Evolutionary conservation across 208 protist species (phyloP), one percentile per base, ranked within the genome.

Genomic region (Herpetomonas samuelpessoai): DNA sequence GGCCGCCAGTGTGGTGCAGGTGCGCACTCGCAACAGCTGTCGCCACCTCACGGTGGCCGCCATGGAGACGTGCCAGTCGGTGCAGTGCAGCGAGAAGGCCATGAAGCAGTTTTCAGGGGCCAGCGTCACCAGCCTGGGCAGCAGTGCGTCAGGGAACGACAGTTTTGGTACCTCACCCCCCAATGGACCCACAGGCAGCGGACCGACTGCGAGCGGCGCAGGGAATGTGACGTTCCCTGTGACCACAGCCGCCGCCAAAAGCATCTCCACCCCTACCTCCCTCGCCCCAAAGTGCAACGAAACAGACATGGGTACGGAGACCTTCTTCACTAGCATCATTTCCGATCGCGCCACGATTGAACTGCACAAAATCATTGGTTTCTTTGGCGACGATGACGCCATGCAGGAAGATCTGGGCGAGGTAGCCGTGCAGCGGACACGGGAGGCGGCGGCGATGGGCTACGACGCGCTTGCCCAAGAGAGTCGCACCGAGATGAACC

Each of bases 21-120:
- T 88, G 0, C 86, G 89, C 35, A 95, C 86, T 9, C 73, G 77
- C 28, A 89, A 90, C 77, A 95, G 89, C 68, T 95, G 89, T 59
- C 78, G 79, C 14, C 78, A 85, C 57, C 65, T 95, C 3, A 83
- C 78, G 12, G 86, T 95, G 10, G 86, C 79, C 2, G 71, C 74
- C 0, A 72, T 78, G 10, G 83, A 95, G 65, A 67, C 65, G 24
- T 90, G 83, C 62, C 69, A 71, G 29, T 86, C 72, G n/a, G 73
- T 63, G 49, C 39, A 55, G 45, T 29, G 71, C 0, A 48, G 54
- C 3, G 68, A 64, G 28, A 38, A 56, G 29, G 38, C 30, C 14
- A 19, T 7, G 27, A 44, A 68, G 10, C 26, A 52, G 16, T 67
- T 69, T 59, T 21, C 38, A 29, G 46, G 52, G 9, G 56, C 41